Base-by-base conservation (phyloP, 2,329 filamentous ascomycete species). In the Coniochaeta sp. region DNA sequence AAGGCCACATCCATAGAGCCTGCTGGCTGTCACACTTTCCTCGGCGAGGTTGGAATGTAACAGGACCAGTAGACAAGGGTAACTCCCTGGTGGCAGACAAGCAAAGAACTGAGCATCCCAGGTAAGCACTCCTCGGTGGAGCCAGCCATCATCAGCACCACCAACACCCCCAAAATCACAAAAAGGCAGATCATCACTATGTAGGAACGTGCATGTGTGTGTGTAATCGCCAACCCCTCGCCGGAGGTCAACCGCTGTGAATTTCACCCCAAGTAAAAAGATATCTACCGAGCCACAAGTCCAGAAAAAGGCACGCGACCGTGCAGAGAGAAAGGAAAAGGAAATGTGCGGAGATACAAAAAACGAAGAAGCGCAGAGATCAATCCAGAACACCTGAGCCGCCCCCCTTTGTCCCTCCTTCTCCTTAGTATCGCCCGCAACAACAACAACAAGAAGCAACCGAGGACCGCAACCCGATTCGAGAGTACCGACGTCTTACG, bases 381-480 rank as follows among this genome's bases (percentile, higher is more conserved):
- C n/a, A n/a, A n/a, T n/a, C 45, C 45, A 48, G 27, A 48, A 48
- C 45, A 31, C 45, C 45, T 16, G 18, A 31, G 26, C 45, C 45
- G 45, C 42, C 45, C 7, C 6, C 18, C 6, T 14, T n/a, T 24
- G 38, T 26, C 45, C 45, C 18, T 26, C 14, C 14, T 38, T 6
- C 18, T 27, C 24, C 24, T 48, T 38, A 6, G 45, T 26, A 30
- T 14, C 20, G n/a, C 9, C 9, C 28, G 24, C 27, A 48, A 4
- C 45, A 18, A 48, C 24, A 18, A 31, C 22, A n/a, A 9, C 30
- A 32, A 32, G n/a, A n/a, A 32, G 9, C 22, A 12, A 22, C 45
- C 38, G 22, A 24, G 22, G n/a, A 42, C n/a, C 30, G n/a, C n/a
- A n/a, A n/a, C n/a, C n/a, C n/a, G n/a, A n/a, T n/a, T n/a, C n/a